Base-by-base conservation (phyloP, 2,329 filamentous ascomycete species). In the Dothiorella sarmentorum region DNA sequence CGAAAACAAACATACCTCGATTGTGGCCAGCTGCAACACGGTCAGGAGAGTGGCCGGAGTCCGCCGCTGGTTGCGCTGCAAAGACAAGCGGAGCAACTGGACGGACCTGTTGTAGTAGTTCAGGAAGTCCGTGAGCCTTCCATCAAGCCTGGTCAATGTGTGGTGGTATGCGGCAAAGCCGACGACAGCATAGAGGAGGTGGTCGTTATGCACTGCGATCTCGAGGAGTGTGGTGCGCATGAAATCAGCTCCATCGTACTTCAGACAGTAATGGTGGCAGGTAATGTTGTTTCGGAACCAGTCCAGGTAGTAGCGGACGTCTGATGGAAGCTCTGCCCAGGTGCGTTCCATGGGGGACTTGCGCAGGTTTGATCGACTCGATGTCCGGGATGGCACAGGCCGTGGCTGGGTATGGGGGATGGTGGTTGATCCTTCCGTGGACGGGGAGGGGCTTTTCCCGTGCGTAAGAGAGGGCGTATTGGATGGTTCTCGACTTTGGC, bases 91-190 rank as follows among this genome's bases (percentile, higher is more conserved):
- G 17, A 99, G 80, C 24, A 91, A 76, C 1, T 83, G 87, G 26
- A 99, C 88, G 9, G 93, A 92, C 69, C 85, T 88, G 72, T 96
- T 92, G 76, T 97, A 97, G 68, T 95, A 96, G 60, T 86, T 84
- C 26, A 97, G 78, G 66, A 97, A 97, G 55, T 88, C 86, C 61
- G 88, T 82, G 24, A 97, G 85, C 63, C 86, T 86, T 20, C 89
- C 90, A 49, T 86, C 78, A 0, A 87, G 84, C 49, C 87, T 84
- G 37, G 82, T 80, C 49, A 97, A 72, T 1, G 89, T 89, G 64
- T 88, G 82, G 65, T 96, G 91, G 68, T 97, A 97, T 0, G 92
- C 90, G 10, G 93, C 82, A 70, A 97, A 97, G 0, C 89, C 91
- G 9, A 92, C 89, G 4, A 97, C 76, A 0, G 92, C 91, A 70